Percentiles rank a stretch among this genome's conserved stretches.
These are phyloP conservation scores for Lachancea quebecensis DNA, from an alignment of 805 yeast genomes.

Conservation along the genomic window DNA sequence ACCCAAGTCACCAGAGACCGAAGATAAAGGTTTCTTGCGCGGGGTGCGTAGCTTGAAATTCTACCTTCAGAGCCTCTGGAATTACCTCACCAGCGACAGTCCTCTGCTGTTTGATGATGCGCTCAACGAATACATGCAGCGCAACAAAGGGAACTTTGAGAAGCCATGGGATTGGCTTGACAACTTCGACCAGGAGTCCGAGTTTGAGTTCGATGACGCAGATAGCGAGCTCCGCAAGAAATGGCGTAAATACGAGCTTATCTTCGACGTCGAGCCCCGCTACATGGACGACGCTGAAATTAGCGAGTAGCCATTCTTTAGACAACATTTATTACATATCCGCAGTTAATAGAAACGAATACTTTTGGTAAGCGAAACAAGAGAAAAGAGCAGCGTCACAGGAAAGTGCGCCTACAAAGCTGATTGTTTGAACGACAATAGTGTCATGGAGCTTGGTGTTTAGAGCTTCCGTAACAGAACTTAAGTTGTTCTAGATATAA, in stretches of 20 bases:
- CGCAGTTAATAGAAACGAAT: too few species aligned
- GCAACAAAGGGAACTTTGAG: conserved; percentile 17
- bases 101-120: conserved; percentile 23
- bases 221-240: conserved; percentile 27
- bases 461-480: conserved; percentile 21
- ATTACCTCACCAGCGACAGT: conserved; percentile 41
- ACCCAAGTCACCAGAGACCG: conserved; percentile 53
- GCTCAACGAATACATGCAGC: conserved; percentile 15
- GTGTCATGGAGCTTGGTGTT: conserved; percentile 14
- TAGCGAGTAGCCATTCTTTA: conserved; percentile 20
- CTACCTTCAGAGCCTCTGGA: conserved; percentile 58
- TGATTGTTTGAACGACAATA: conserved; percentile 24
- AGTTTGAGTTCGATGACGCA: conserved; percentile 27
- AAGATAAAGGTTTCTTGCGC: conserved; percentile 79
- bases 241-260: conserved; percentile 32
- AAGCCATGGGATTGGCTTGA: conserved; percentile 35
- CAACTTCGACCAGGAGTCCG: conserved; percentile 32
- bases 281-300: conserved; percentile 25
- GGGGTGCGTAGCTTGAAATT: conserved; percentile 71
- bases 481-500: conserved; percentile 18
- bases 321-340: too few species aligned
- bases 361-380: too few species aligned
- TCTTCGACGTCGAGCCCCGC: conserved; percentile 31
- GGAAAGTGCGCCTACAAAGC: too few species aligned
- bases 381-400: too few species aligned